Percentiles rank a stretch among this genome's conserved stretches.
These are phyloP conservation scores for Pisolithus orientalis DNA, from an alignment of 768 basidiomycete species.

Conservation along the genomic window DNA sequence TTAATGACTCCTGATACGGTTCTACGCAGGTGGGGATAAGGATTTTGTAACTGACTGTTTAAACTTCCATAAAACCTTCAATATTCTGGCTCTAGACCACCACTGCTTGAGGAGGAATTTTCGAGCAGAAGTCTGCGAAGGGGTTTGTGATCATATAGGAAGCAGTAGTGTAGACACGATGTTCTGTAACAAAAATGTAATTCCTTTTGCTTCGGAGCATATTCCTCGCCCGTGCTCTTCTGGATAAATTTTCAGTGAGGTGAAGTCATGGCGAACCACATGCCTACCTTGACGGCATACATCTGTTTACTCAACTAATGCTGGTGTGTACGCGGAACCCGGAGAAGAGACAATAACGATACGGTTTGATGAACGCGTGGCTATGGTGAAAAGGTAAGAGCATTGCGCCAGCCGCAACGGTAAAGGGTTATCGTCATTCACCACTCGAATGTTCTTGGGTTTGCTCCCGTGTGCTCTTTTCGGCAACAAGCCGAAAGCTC, in stretches of 20 bases:
- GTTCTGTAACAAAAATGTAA: not conserved
- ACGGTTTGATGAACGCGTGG: not conserved
- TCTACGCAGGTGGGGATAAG: conserved; percentile 1
- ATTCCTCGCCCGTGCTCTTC: not conserved
- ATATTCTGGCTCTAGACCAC: not conserved
- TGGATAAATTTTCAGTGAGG: not conserved
- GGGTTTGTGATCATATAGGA: not conserved
- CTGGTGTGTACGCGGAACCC: not conserved
- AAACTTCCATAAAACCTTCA: conserved; percentile 1
- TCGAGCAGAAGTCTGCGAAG: not conserved
- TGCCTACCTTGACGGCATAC: too few relatives aligned
- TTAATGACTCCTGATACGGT: not conserved
- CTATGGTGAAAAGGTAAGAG: not conserved
- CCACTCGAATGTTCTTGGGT: not conserved
- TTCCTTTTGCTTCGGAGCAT: not conserved
- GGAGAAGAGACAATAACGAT: not conserved
- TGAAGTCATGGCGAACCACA: too few relatives aligned
- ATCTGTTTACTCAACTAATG: too few relatives aligned
- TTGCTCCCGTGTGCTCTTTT: not conserved
- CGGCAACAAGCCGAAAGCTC: not conserved
- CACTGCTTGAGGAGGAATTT: not conserved
- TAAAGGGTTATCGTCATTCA: not conserved
- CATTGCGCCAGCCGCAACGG: not conserved
- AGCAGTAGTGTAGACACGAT: not conserved
- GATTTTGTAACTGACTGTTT: not conserved